Conservation (phyloP, 306 rosid genomes). For the Glycyrrhiza uralensis region DNA sequence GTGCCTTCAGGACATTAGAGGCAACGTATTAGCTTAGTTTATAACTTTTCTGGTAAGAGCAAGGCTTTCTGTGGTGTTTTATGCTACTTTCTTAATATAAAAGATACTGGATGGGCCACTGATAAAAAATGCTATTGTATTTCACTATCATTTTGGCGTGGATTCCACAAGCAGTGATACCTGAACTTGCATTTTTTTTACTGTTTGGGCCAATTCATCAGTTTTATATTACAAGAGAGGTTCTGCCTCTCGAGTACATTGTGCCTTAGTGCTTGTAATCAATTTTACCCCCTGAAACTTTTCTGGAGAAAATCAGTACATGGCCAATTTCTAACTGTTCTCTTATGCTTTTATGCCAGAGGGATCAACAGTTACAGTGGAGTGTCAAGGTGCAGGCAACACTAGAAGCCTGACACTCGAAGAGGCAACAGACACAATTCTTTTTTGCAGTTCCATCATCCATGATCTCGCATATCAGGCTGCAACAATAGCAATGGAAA, state of each 20-base stretch:
- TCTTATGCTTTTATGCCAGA: slow-evolving; percentile 43
- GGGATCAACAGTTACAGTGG: slow-evolving; percentile 74
- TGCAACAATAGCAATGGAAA: slow-evolving; percentile 76
- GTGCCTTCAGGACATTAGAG: background rate
- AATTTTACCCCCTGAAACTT: slow-evolving; percentile 4
- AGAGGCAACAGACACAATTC: slow-evolving; percentile 93
- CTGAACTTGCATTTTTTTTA: background rate
- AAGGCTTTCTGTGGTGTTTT: background rate
- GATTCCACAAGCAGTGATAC: background rate
- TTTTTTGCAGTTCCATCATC: slow-evolving; percentile 91
- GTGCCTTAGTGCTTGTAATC: background rate
- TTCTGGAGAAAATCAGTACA: background rate
- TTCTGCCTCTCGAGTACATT: background rate
- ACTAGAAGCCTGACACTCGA: slow-evolving; percentile 82
- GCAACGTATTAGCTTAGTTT: background rate
- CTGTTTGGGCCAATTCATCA: background rate
- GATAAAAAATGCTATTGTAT: background rate
- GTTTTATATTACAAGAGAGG: background rate
- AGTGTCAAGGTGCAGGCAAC: slow-evolving; percentile 58
- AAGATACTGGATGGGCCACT: background rate
- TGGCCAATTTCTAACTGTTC: slow-evolving; percentile 30
- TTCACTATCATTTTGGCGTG: background rate
- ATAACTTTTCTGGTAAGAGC: background rate
- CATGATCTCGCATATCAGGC: slow-evolving; percentile 88
- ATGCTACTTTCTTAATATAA: background rate